These are phyloP conservation scores for Arthrobotrys entomopaga DNA, from an alignment of 2,329 filamentous ascomycete genomes.

Conservation along the genomic window DNA sequence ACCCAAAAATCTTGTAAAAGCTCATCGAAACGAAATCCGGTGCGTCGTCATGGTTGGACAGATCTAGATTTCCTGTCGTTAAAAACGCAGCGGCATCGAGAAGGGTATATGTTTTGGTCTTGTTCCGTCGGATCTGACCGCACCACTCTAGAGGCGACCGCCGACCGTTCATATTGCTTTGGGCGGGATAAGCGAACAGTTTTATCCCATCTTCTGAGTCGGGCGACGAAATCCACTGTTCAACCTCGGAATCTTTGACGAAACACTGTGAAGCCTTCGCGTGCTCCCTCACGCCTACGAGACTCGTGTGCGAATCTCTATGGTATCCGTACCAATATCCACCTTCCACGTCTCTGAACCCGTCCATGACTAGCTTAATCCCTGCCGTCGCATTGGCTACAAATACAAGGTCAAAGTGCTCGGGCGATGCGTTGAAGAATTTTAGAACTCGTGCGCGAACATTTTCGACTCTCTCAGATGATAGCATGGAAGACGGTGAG, in stretches of 20 bases:
- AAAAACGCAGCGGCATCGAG: constrained; percentile 73
- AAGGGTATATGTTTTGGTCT: constrained; percentile 63
- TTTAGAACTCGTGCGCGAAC: constrained; percentile 75
- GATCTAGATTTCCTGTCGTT: constrained; percentile 70
- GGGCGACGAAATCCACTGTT: constrained; percentile 61
- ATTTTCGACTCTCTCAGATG: constrained; percentile 79
- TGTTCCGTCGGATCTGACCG: constrained; percentile 37
- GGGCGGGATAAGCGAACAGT: constrained; percentile 65
- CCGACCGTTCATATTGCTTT: constrained; percentile 65
- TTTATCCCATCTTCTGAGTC: constrained; percentile 55
- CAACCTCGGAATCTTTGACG: constrained; percentile 62
- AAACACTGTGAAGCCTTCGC: constrained; percentile 62
- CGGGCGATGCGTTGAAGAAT: constrained; percentile 83
- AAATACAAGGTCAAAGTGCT: constrained; percentile 87
- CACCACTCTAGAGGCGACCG: constrained; percentile 62
- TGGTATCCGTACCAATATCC: constrained; percentile 89
- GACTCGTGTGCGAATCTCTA: constrained; percentile 82
- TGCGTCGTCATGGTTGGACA: constrained; percentile 66
- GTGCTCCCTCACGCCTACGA: constrained; percentile 75
- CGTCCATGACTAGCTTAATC: constrained; percentile 85
- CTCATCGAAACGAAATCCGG: constrained; percentile 72
- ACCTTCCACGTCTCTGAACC: constrained; percentile 71
- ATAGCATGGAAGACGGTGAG: constrained; percentile 80
- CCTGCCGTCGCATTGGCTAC: constrained; percentile 91
- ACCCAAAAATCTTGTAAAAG: constrained; percentile 75